phyloP scores from a whole-genome alignment of 2,329 filamentous ascomycete genomes.

The Alternaria arborescens region DNA sequence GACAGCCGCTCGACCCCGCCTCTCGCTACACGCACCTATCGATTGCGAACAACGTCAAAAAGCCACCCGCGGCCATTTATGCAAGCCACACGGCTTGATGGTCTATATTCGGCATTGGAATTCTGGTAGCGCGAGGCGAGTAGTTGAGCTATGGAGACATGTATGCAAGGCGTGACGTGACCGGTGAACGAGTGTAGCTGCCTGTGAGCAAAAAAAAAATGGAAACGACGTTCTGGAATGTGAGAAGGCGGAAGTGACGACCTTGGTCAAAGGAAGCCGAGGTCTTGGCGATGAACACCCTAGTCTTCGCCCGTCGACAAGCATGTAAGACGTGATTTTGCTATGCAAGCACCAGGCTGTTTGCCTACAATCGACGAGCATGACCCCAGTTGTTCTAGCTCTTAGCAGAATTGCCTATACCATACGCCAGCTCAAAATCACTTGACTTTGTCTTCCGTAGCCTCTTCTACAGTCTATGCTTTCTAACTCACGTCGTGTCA shows the following conservation, averaged over 20 bases:
- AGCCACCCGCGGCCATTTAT: background rate
- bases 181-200: background rate
- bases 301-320: background rate
- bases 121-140: background rate
- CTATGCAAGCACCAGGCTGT: background rate
- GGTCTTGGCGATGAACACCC: background rate
- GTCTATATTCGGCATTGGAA: background rate
- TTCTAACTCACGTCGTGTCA: background rate
- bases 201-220: background rate
- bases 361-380: background rate
- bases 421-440: background rate
- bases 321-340: background rate
- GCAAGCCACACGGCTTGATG: constrained; percentile 4
- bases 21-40: background rate
- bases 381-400: background rate
- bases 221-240: background rate
- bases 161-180: background rate
- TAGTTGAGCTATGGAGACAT: background rate
- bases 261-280: background rate
- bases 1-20: background rate
- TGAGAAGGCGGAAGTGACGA: background rate
- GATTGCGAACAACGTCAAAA: background rate
- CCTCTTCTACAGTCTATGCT: background rate
- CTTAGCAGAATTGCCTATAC: background rate
- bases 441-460: background rate